A percentile compares a stretch with the other conserved stretches of the same genome.
These are phyloP conservation scores for Acacia concinna DNA, from an alignment of 331 rosid genomes.

Conservation along the genomic window DNA sequence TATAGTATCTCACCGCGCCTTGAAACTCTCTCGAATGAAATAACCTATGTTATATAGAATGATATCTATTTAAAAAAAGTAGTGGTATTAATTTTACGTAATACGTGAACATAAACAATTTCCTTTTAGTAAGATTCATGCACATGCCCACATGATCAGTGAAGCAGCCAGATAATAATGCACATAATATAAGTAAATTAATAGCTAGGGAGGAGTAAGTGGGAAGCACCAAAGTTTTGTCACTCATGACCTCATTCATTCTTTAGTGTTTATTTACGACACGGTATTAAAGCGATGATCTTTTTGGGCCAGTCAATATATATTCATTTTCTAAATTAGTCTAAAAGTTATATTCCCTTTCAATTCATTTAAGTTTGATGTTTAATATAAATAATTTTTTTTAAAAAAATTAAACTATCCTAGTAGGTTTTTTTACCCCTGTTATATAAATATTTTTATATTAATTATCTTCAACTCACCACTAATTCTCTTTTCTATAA, in stretches of 20 bases:
- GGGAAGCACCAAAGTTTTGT: background rate
- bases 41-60: no score
- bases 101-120: background rate
- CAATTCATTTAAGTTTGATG: no score
- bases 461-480: no score
- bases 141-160: background rate
- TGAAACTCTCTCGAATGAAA: no score
- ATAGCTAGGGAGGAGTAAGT: background rate
- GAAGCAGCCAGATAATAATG: background rate
- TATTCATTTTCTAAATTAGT: background rate
- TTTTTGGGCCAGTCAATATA: background rate
- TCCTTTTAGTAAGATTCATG: background rate
- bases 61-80: background rate
- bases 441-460: no score
- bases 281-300: background rate
- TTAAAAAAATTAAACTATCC: no score
- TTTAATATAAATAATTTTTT: no score
- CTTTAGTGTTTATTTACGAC: background rate
- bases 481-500: no score
- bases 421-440: no score
- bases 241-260: background rate
- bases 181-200: no score
- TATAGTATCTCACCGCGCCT: no score
- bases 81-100: no score
- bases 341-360: background rate